Base-by-base conservation (phyloP, 192 early-diverging fungal species). In the Bifiguratus adelaidae region DNA sequence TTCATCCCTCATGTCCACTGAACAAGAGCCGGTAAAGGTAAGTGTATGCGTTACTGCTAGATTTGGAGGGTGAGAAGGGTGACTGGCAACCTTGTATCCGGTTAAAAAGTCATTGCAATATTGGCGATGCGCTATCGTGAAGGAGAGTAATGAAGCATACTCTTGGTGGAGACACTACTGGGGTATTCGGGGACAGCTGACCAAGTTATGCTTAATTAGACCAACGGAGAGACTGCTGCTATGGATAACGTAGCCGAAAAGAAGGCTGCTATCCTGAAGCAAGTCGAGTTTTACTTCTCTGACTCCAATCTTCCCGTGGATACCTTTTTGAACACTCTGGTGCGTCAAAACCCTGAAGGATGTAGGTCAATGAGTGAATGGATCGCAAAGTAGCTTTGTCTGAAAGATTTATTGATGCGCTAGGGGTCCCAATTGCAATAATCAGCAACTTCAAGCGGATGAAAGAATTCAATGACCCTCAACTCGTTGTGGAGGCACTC, bases 251-350 rank as follows among this genome's bases (percentile, higher is more conserved):
- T 38, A 8, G 15, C 45, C 29, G 60, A 56, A 8, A 34, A 47
- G 13, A 72, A 68, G 43, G 44, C 30, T 41, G 61, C 67, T 42
- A 79, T 79, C 53, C 52, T 74, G 16, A 77, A 68, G 47, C 77
- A 79, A 52, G 72, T 79, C 33, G 73, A 81, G 44, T 81, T 74
- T 44, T 81, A 81, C 56, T 81, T 81, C 50, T 55, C 68, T 42
- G 77, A 81, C 47, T 48, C 60, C 7, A 81, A 81, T 53, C 53
- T 81, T 13, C 68, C 71, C 37, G 47, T 41, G 11, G 78, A 81
- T 50, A 79, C 65, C 33, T 81, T 63, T 38, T 55, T 81, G 53
- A 58, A 44, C 30, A 62, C 56, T 47, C 36, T 69, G 21, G 44
- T 55, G 44, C 48, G 45, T 2, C 70, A 68, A 34, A 52, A 58